A percentile compares a stretch with the other conserved stretches of the same genome.
These are phyloP conservation scores for Aspergillus puulaauensis DNA, from an alignment of 2,329 filamentous ascomycete species.

Conservation along the genomic window DNA sequence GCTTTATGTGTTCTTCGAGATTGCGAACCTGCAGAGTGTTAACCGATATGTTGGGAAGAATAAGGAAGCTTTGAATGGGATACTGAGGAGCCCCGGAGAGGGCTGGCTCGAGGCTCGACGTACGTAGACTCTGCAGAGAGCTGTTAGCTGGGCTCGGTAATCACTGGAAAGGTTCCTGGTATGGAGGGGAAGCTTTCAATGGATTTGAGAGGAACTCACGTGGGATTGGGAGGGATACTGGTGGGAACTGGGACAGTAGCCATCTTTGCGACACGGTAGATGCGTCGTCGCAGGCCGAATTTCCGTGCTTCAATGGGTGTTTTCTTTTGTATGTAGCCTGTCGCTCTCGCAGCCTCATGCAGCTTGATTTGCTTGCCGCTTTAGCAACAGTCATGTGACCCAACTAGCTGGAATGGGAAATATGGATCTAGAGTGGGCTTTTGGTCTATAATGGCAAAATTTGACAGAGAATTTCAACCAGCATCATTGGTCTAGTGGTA, in stretches of 20 bases:
- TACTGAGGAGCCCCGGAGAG: not conserved
- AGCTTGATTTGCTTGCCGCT: slow-evolving; percentile 9
- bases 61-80: not conserved
- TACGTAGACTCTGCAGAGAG: slow-evolving; percentile 42
- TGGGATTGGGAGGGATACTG: slow-evolving; percentile 38
- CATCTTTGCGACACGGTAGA: slow-evolving; percentile 34
- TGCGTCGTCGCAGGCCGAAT: not conserved
- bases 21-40: slow-evolving; percentile 61
- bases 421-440: not conserved
- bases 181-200: not conserved
- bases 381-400: slow-evolving; percentile 10
- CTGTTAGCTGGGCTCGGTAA: slow-evolving; percentile 12
- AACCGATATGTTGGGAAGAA: slow-evolving; percentile 11
- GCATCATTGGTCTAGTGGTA: slow-evolving; percentile 48
- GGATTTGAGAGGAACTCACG: slow-evolving; percentile 29
- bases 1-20: slow-evolving; percentile 87
- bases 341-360: slow-evolving; percentile 1
- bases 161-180: not conserved
- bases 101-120: slow-evolving; percentile 11
- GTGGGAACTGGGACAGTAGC: slow-evolving; percentile 31
- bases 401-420: not conserved
- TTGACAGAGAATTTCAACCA: slow-evolving; percentile 3
- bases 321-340: slow-evolving; percentile 2
- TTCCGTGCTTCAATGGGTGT: slow-evolving; percentile 1
- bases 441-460: not conserved